Evolutionary conservation across 305 asterid species (phyloP), one percentile per base, ranked within the genome.

Genomic region (Nicotiana rustica): DNA sequence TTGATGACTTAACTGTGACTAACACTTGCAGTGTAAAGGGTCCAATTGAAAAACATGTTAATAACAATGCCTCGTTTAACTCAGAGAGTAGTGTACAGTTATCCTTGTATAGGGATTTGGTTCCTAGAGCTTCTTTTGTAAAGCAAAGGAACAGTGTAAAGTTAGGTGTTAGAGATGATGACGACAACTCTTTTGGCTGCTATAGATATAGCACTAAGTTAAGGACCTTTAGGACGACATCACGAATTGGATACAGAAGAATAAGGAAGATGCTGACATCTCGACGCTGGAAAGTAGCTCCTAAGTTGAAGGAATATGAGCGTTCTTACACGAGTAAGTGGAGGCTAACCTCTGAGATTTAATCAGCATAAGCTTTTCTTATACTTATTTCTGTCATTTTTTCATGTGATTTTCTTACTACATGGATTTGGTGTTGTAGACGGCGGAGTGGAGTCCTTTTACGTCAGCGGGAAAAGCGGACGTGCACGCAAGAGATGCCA

Each of bases 161-260:
- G 77, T 84, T 96, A 94, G 97, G 95, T 85, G 85, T 86, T 96
- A 96, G 98, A 89, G 98, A 94, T 92, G 98, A 96, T 90, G 98
- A 91, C 89, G 98, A 96, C 69, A 91, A 92, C 86, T 91, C 85
- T 86, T 91, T 88, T 66, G 89, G 97, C 89, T 92, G 91, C 91
- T 86, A 86, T 68, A 81, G 83, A 41, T 69, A 90, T 95, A 86
- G 97, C 90, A 60, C 87, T 77, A 89, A 84, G 88, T 56, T 86
- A 87, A 91, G 90, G 91, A 84, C 94, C 83, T 88, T 87, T 82
- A 88, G 93, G 93, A 91, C 90, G 68, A 93, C 88, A 57, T 84
- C 94, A 21, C 89, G 84, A 18, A 84, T 65, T 78, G 91, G 90
- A 79, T 92, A 91, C 79, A 86, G 91, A 78, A 92, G 95, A 84